A percentile compares a stretch with the other conserved stretches of the same genome.
phyloP scores from a whole-genome alignment of 805 yeast genomes.

The Wickerhamiella occidentalis region DNA sequence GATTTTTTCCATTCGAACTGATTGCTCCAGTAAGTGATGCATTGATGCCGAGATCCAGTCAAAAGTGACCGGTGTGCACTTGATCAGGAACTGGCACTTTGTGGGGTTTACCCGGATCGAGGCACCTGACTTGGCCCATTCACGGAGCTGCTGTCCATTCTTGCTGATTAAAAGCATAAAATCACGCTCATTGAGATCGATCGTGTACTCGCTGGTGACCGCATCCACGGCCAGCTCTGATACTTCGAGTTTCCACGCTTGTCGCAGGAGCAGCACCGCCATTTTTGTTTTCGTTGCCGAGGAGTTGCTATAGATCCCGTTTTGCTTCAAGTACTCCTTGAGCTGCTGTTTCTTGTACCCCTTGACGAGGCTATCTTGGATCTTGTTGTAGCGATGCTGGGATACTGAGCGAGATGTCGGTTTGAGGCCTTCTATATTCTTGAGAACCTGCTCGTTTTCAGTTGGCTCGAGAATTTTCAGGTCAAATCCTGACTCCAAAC shows the following conservation, averaged over 20 bases:
- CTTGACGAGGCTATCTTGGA: constrained; percentile 19
- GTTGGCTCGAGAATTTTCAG: neutral
- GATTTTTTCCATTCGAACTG: constrained; percentile 25
- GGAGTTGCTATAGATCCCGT: neutral
- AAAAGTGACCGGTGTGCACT: constrained; percentile 34
- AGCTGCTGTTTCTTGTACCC: constrained; percentile 25
- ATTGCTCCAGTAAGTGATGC: constrained; percentile 12
- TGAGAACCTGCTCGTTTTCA: neutral
- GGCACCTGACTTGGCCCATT: constrained; percentile 34
- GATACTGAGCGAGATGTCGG: constrained; percentile 14
- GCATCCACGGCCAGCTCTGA: constrained; percentile 26
- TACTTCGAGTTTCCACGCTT: constrained; percentile 29
- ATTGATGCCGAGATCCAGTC: constrained; percentile 36
- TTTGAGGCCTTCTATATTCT: constrained; percentile 1
- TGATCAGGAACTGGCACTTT: constrained; percentile 27
- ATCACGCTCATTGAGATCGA: constrained; percentile 31
- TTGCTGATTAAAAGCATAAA: constrained; percentile 33
- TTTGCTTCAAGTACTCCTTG: neutral
- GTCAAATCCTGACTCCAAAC: neutral
- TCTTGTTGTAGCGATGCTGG: constrained; percentile 19
- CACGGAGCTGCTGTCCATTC: constrained; percentile 32
- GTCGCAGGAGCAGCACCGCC: constrained; percentile 23
- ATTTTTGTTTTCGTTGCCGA: neutral
- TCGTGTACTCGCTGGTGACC: constrained; percentile 26
- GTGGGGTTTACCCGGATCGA: constrained; percentile 29